These are phyloP conservation scores for Vinca minor DNA, from an alignment of 257 asterid genomes.

Conservation along the genomic window DNA sequence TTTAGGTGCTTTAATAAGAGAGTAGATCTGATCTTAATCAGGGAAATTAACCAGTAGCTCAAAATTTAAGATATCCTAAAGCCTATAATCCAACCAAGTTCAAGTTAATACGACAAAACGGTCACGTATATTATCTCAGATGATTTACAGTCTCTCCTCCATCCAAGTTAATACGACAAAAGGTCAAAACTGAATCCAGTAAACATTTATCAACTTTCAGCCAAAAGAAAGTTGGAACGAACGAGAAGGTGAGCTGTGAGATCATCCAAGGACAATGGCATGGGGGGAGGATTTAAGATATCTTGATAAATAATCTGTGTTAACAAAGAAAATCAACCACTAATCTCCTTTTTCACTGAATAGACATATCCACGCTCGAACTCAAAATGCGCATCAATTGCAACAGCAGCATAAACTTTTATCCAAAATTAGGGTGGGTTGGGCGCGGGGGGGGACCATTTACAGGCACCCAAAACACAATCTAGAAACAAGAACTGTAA, in stretches of 20 bases:
- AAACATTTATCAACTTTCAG: neutral
- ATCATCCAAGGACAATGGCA: neutral
- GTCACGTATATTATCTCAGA: neutral
- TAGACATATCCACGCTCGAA: neutral
- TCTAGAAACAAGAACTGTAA: neutral
- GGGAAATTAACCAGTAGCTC: no score
- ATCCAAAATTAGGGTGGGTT: neutral
- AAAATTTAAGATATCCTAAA: no score
- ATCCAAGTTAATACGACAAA: neutral
- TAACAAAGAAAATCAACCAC: neutral
- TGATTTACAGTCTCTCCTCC: neutral
- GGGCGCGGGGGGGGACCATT: neutral
- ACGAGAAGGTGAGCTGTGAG: neutral
- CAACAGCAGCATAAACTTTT: neutral
- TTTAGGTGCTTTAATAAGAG: no score
- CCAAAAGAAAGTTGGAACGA: neutral
- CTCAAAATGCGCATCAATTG: neutral
- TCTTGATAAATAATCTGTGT: neutral
- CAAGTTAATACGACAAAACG: no score
- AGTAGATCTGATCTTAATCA: no score
- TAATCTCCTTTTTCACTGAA: neutral
- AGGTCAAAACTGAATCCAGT: neutral
- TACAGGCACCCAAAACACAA: neutral
- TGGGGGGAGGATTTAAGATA: no score
- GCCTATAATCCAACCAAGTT: no score